Conservation (phyloP, 495 filamentous ascomycete species). For the Arthonia radiata region DNA sequence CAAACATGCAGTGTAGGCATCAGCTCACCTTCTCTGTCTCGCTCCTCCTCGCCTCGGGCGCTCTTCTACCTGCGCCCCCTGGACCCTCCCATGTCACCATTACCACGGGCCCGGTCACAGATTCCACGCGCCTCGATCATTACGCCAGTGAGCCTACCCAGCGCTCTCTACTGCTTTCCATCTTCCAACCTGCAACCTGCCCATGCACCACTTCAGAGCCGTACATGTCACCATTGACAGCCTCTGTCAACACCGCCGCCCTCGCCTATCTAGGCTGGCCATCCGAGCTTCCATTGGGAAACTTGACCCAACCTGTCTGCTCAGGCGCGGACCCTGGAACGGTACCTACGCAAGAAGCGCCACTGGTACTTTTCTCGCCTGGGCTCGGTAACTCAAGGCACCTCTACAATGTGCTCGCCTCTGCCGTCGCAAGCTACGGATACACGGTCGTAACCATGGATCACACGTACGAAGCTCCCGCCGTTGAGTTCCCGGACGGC, state of each 20-base stretch:
- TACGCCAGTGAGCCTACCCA: constrained; percentile 10
- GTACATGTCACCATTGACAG: background rate
- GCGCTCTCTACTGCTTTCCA: constrained; percentile 14
- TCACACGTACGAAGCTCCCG: constrained; percentile 20
- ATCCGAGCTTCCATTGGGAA: background rate
- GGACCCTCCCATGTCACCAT: constrained; percentile 10
- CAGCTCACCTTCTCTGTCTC: too few relatives aligned
- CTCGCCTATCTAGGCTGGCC: background rate
- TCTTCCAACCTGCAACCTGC: constrained; percentile 13
- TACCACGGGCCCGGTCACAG: constrained; percentile 10
- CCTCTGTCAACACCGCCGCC: background rate
- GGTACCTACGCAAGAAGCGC: background rate
- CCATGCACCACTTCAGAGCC: constrained; percentile 4
- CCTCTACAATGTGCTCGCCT: constrained; percentile 18
- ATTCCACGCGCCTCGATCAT: constrained; percentile 12
- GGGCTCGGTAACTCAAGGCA: constrained; percentile 11
- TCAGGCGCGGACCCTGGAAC: background rate
- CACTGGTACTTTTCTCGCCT: constrained; percentile 17
- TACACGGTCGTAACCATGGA: constrained; percentile 24
- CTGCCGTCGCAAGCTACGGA: constrained; percentile 21
- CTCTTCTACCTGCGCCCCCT: too few relatives aligned
- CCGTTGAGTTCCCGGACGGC: constrained; percentile 26
- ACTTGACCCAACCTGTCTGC: background rate
- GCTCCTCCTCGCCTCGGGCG: too few relatives aligned
- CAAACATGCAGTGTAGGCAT: too few relatives aligned